Base-by-base conservation (phyloP, 2,329 filamentous ascomycete genomes). In the Blastomyces gilchristii region DNA sequence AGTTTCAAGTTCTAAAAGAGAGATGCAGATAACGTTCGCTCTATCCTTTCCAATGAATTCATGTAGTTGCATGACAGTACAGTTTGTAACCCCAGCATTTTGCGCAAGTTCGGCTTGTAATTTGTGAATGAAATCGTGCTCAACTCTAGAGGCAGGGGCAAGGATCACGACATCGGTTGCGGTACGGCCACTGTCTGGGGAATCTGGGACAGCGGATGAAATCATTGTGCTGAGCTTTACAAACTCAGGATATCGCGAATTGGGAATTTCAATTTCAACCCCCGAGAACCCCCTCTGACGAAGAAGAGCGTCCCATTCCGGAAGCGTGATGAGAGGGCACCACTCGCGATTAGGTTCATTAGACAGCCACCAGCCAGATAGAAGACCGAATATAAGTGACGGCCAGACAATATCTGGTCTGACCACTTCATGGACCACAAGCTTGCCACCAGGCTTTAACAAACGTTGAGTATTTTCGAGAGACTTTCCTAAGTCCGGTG, bases 401-500 rank as follows among this genome's bases (percentile, higher is more conserved):
- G 63, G 58, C 41, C 59, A 61, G 6, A 67, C 60, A 18, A 69
- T 50, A 12, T 67, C 60, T 9, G 60, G 58, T 5, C 66, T 64
- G 7, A 69, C 73, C 2, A 74, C 65, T 63, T 82, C 80, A 2
- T 77, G 62, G 0, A 80, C 50, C 3, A 81, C 49, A 0, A 83
- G 69, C 52, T 76, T 75, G 0, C 79, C 80, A 2, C 78, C 79
- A 0, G 80, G 76, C 61, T 74, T 77, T 6, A 80, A 66, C 0
- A 80, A 64, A 1, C 61, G 63, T 0, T 74, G 72, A 0, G 73
- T 67, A 62, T 79, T 73, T 5, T 41, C 75, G 31, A 57, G 71
- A 70, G 45, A 70, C 14, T 68, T 59, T 12, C 65, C 74, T 52
- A 62, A 63, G 56, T 14, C 45, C 12, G 3, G 53, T 6, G 77